A percentile compares a stretch with the other conserved stretches of the same genome.
These are phyloP conservation scores for Besnoitia besnoiti DNA, from an alignment of 169 alveolate species.

Conservation along the genomic window DNA sequence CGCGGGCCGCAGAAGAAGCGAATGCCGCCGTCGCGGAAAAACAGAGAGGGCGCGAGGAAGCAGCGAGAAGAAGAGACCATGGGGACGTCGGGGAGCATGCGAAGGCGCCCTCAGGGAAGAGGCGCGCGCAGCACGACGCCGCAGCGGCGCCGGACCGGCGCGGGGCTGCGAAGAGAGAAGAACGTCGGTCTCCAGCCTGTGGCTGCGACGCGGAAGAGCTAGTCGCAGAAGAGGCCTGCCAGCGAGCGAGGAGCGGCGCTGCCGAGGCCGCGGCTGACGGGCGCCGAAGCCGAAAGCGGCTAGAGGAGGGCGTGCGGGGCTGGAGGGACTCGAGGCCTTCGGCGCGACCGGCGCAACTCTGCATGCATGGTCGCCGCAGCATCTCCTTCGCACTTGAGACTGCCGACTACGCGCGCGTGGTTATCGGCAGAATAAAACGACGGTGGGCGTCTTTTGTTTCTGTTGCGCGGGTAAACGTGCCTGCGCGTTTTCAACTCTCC, in stretches of 20 bases:
- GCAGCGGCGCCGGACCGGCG: background rate
- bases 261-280: background rate
- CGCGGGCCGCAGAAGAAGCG: background rate
- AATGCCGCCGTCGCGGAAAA: background rate
- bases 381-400: conserved; percentile 38
- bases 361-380: background rate
- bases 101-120: too few species aligned
- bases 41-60: background rate
- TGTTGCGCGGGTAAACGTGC: too few species aligned
- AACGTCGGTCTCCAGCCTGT: too few species aligned
- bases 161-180: background rate
- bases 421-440: conserved; percentile 22
- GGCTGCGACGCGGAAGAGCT: background rate
- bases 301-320: background rate
- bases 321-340: background rate
- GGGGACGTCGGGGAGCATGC: background rate
- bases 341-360: background rate
- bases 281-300: background rate
- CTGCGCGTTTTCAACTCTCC: background rate
- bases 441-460: background rate
- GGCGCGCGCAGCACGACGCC: too few species aligned
- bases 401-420: background rate
- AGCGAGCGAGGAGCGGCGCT: background rate
- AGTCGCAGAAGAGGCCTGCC: background rate
- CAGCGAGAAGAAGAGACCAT: background rate